Percentiles rank a stretch among this genome's conserved stretches.
Evolutionary conservation across 2,329 filamentous ascomycete species (phyloP).

Genomic region (Colletotrichum tamarilloi): DNA sequence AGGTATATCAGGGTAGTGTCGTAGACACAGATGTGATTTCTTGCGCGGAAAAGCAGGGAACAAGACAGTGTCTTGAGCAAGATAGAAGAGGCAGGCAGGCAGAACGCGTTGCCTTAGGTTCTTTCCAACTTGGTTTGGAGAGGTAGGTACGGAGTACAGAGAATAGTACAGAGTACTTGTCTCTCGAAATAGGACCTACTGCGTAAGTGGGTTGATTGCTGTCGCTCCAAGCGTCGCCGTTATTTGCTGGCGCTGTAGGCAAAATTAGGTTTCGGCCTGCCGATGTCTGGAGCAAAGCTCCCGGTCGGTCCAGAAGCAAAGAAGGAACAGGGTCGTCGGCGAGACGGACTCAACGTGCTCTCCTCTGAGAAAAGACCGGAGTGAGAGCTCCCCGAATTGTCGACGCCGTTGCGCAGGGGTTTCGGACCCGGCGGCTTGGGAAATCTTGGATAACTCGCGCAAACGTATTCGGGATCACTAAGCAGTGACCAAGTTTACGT

Average conservation of each 20-base stretch:
- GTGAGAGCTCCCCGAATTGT: neutral
- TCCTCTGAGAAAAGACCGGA: neutral
- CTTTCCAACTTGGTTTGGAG: neutral
- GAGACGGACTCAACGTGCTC: neutral
- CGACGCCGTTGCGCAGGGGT: neutral
- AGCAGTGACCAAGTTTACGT: neutral
- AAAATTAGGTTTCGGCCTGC: slow-evolving; percentile 19
- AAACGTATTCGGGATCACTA: neutral
- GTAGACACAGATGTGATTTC: neutral
- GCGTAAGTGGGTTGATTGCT: neutral
- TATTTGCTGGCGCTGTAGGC: neutral
- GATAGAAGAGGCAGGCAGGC: neutral
- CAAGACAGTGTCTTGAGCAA: slow-evolving; percentile 4
- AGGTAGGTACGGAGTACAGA: neutral
- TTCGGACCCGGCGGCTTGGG: slow-evolving; percentile 15
- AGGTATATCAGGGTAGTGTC: neutral
- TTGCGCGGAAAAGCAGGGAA: neutral
- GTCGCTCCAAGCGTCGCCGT: neutral
- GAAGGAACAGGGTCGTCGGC: neutral
- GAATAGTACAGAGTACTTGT: neutral
- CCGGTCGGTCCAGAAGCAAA: neutral
- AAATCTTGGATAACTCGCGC: neutral
- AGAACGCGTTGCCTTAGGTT: neutral
- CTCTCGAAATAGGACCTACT: neutral
- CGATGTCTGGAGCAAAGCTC: slow-evolving; percentile 25